phyloP scores from a whole-genome alignment of 805 yeast species.

The Jamesozyma spencerorum region DNA sequence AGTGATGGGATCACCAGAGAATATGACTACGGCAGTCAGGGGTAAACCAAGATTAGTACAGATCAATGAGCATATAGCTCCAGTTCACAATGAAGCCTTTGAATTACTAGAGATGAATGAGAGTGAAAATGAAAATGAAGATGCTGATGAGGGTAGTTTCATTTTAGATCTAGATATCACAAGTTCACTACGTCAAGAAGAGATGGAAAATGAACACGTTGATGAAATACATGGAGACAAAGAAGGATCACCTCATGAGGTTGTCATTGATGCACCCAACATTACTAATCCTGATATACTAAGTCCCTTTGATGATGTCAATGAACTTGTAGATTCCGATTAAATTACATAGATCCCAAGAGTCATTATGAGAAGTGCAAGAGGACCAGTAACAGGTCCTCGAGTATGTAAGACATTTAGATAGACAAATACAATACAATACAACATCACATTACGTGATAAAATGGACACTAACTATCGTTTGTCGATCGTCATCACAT shows the following conservation, averaged over 20 bases:
- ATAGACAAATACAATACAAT: too few species aligned
- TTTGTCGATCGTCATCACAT: too few species aligned
- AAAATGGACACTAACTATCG: too few species aligned
- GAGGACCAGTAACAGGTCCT: too few species aligned
- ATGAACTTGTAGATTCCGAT: too few species aligned
- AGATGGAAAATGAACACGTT: neutral
- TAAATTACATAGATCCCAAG: too few species aligned
- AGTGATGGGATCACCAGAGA: conserved; percentile 2
- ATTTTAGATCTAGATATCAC: conserved; percentile 25
- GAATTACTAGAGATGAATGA: neutral
- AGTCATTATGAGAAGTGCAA: too few species aligned
- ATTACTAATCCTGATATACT: neutral
- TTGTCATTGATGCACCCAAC: neutral
- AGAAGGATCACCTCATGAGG: neutral
- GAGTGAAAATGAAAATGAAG: conserved; percentile 6
- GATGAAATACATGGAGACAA: too few species aligned
- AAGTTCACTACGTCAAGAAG: conserved; percentile 3
- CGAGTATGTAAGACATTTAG: too few species aligned
- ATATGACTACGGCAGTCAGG: conserved; percentile 58
- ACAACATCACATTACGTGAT: too few species aligned
- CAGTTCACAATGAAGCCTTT: neutral
- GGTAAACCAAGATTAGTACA: conserved; percentile 62
- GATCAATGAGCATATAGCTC: conserved; percentile 14
- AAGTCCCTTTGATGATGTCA: neutral
- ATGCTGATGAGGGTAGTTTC: conserved; percentile 23